Evolutionary conservation across 176 grass and related monocot species (phyloP).

Genomic region (Areca catechu): DNA sequence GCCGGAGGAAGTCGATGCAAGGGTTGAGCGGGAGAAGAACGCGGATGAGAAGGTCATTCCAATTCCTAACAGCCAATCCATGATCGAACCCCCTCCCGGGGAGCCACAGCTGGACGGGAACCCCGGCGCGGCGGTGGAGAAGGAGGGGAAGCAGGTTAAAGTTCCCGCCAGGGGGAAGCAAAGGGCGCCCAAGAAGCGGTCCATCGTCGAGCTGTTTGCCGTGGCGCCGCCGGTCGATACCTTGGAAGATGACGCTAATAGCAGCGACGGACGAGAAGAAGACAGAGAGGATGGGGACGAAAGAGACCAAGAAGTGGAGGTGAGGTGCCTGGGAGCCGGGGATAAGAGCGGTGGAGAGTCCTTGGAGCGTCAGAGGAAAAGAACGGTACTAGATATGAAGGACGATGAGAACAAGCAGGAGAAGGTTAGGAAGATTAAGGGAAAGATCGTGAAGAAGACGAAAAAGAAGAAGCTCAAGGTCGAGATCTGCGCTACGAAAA

Average conservation of each 20-base stretch:
- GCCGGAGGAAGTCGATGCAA: too few species aligned
- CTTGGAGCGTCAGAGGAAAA: too few species aligned
- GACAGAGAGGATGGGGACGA: neutral
- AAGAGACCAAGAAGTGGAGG: too few species aligned
- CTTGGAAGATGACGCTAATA: neutral
- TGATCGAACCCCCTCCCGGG: neutral
- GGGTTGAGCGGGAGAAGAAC: neutral
- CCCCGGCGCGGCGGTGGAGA: neutral
- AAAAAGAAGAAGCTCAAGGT: too few species aligned
- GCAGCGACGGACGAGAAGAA: neutral
- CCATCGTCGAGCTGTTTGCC: constrained; percentile 50
- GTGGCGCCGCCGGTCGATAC: constrained; percentile 22
- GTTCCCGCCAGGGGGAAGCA: constrained; percentile 14
- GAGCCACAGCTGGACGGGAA: neutral
- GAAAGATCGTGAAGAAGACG: too few species aligned
- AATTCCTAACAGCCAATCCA: too few species aligned
- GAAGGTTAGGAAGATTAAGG: too few species aligned
- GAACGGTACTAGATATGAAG: too few species aligned
- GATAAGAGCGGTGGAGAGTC: too few species aligned
- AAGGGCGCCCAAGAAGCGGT: constrained; percentile 43
- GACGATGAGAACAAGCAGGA: too few species aligned
- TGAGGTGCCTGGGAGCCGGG: too few species aligned
- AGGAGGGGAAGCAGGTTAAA: neutral
- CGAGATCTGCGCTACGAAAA: too few species aligned
- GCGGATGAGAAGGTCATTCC: neutral